Base-by-base conservation (phyloP, 2,329 filamentous ascomycete genomes). In the Rhynchosporium agropyri region DNA sequence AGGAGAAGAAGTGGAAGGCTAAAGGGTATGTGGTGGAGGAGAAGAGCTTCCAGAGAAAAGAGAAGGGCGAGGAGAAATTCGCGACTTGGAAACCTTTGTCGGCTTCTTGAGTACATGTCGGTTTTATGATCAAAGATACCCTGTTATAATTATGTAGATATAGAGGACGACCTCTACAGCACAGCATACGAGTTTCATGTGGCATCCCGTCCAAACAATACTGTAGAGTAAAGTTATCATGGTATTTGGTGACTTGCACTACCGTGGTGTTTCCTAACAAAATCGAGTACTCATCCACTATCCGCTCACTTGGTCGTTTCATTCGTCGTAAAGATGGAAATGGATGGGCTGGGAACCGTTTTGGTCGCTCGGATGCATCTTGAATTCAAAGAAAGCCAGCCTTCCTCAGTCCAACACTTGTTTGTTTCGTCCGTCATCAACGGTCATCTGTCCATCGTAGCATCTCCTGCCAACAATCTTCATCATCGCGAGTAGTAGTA, bases 281-380 rank as follows among this genome's bases (percentile, higher is more conserved):
- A 40, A 28, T 40, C 51, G 40, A 54, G 28, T 40, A 28, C 9
- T 1, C 51, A 54, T 54, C 38, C 33, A 33, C 51, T 60, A 26
- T 26, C 42, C 40, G 56, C 55, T 42, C 55, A 49, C 59, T 49
- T 29, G 49, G 63, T 60, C 58, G 48, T 64, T 61, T 65, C 60
- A 60, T 65, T 15, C 38, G 8, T 51, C 43, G 36, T 60, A 40
- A 9, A 8, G 13, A 43, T 49, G 50, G 48, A 31, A 50, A 43
- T 49, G 50, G 36, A 49, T 48, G 36, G 15, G 36, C 29, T 31
- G 57, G 12, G 29, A 42, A 48, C 49, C 50, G 29, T 42, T 29
- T 75, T 75, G 72, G 73, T 72, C 73, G 61, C 70, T 72, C 73
- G 74, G 71, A 74, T 75, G 73, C 73, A 73, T 65, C 65, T 66